Base-by-base conservation (phyloP, 73 alveolate species). In the Urostyla sp. region DNA sequence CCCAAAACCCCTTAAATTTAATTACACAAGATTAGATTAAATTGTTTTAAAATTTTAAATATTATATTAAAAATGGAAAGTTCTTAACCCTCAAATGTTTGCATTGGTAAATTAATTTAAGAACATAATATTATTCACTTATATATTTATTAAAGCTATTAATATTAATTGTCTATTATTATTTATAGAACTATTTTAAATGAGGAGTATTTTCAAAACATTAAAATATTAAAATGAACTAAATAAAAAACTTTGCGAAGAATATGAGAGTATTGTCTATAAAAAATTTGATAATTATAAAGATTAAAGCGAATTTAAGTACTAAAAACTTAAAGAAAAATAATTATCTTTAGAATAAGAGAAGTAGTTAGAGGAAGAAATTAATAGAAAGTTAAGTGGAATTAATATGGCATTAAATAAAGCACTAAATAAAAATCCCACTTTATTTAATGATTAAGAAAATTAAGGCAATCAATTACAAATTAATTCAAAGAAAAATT, bases 281-380 rank as follows among this genome's bases (percentile, higher is more conserved):
- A 69, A 69, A 5, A 44, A 28, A 21, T 38, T 69, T 1, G 83
- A 69, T 31, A 69, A 69, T 34, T 69, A 69, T 32, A 16, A 69
- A 16, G 69, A 69, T 69, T 67, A 69, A 45, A 49, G 66, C 1
- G 83, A 69, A 36, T 48, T 46, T 45, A 69, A 69, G 48, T 69
- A 69, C 35, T 37, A 45, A 45, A 69, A 69, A 35, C 60, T 69
- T 0, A 69, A 30, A 28, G 28, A 69, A n/a, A 44, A 49, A 34
- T 30, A 69, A 30, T 13, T 69, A 18, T 27, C 53, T 69, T 8
- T 48, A 3, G 83, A 69, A 23, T 15, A 69, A 48, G 83, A 69
- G 49, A 69, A 69, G 40, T 16, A 30, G 18, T 27, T 46, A 32
- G 83, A 46, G 27, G 83, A 69, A 37, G 83, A 69, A 69, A 69